These are phyloP conservation scores for Urochloa ruziziensis DNA, from an alignment of 176 grass and related monocot genomes.

Conservation along the genomic window DNA sequence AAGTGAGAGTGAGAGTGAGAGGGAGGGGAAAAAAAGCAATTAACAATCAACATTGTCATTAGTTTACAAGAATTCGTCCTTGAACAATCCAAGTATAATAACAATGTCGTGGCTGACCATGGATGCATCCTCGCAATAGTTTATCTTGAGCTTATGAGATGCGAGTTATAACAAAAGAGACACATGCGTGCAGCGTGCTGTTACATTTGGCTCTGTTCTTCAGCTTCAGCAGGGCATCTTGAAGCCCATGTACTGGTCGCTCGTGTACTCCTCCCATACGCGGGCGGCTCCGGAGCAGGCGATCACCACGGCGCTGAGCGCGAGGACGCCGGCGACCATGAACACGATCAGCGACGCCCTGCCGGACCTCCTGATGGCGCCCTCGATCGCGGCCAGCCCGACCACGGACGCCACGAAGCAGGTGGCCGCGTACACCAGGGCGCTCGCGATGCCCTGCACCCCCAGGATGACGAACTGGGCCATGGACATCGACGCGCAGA, in stretches of 20 bases:
- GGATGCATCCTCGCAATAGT: too few relatives aligned
- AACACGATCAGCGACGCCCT: conserved; percentile 50
- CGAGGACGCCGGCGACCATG: conserved; percentile 37
- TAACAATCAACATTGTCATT: background rate
- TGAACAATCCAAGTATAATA: too few relatives aligned
- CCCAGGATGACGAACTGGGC: conserved; percentile 61
- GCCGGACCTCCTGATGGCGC: conserved; percentile 31
- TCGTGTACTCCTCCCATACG: conserved; percentile 36
- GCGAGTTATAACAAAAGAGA: too few relatives aligned
- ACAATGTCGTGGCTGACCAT: too few relatives aligned
- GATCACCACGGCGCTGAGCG: conserved; percentile 35
- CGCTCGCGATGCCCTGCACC: conserved; percentile 7
- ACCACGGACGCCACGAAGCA: conserved; percentile 48
- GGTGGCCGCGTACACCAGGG: conserved; percentile 24
- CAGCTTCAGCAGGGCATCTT: conserved; percentile 35
- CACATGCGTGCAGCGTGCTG: too few relatives aligned
- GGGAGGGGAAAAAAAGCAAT: background rate
- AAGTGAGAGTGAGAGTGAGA: too few relatives aligned
- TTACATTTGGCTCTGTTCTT: background rate
- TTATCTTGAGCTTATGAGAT: too few relatives aligned
- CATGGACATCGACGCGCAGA: conserved; percentile 65
- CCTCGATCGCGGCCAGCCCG: conserved; percentile 32
- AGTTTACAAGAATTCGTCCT: background rate
- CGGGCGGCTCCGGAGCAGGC: conserved; percentile 40
- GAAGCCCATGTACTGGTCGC: conserved; percentile 57